These are phyloP conservation scores for Thraustochytrium striatum DNA, from an alignment of 352 stramenopile genomes.

Conservation along the genomic window DNA sequence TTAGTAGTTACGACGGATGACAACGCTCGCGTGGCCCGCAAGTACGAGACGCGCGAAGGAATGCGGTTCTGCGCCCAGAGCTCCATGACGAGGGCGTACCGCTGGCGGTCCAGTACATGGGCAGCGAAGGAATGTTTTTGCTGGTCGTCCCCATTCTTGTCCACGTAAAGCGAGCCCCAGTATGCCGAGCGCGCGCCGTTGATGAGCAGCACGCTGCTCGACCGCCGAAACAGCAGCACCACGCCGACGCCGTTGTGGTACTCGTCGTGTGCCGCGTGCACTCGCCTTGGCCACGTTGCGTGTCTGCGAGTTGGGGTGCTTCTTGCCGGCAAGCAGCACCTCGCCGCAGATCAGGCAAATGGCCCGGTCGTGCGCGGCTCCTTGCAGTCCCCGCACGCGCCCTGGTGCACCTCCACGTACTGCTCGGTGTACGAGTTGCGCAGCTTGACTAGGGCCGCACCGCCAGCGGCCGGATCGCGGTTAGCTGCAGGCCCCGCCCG, in stretches of 20 bases:
- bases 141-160: constrained; percentile 44
- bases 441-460: constrained; percentile 13
- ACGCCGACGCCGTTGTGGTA: constrained; percentile 22
- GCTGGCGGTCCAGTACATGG: constrained; percentile 26
- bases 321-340: constrained; percentile 16
- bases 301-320: not conserved
- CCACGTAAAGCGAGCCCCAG: constrained; percentile 38
- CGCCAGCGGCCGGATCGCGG: not conserved
- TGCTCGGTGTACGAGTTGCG: constrained; percentile 25
- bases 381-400: not conserved
- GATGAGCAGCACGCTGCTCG: constrained; percentile 32
- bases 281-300: not conserved
- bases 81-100: not conserved
- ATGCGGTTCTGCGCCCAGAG: constrained; percentile 37
- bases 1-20: not conserved
- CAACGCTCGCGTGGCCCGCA: constrained; percentile 3
- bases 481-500: no score
- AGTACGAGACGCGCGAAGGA: constrained; percentile 1
- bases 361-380: not conserved
- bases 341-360: constrained; percentile 40
- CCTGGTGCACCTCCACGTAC: constrained; percentile 39
- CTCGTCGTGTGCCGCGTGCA: constrained; percentile 41
- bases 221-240: constrained; percentile 25
- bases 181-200: constrained; percentile 11
- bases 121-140: no score